phyloP scores from a whole-genome alignment of 2,329 filamentous ascomycete genomes.

The Curvularia spicifera region DNA sequence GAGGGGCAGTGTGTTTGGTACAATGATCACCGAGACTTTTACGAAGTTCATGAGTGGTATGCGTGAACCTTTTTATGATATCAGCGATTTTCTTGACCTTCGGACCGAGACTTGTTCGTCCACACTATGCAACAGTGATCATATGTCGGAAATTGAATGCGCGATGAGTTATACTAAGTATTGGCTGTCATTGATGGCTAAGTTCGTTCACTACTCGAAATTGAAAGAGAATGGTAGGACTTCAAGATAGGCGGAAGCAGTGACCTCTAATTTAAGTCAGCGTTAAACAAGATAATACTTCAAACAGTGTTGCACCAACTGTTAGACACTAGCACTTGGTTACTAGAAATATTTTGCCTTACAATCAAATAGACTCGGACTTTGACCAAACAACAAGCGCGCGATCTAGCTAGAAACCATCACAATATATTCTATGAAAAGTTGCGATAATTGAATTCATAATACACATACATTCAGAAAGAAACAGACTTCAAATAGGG shows the following conservation, averaged over 20 bases:
- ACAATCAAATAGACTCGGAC: not conserved
- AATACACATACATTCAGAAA: not conserved
- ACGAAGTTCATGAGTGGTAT: not conserved
- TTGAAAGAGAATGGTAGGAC: not conserved
- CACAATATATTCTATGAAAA: not conserved
- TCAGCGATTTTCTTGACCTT: not conserved
- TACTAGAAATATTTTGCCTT: not conserved
- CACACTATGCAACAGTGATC: not conserved
- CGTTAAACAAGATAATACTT: not conserved
- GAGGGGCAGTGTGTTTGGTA: not conserved
- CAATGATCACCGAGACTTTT: too few relatives aligned
- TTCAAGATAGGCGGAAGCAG: not conserved
- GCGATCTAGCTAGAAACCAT: not conserved
- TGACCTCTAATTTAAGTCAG: not conserved
- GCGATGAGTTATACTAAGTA: not conserved
- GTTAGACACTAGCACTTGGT: not conserved
- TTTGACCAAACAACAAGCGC: not conserved
- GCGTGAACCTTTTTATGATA: not conserved
- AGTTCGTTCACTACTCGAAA: not conserved
- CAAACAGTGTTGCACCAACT: not conserved
- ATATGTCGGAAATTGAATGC: not conserved
- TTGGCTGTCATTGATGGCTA: not conserved
- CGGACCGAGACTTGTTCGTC: not conserved
- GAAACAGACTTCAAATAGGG: not conserved
- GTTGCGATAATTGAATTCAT: not conserved